Percentiles rank a stretch among this genome's conserved stretches.
phyloP scores from a whole-genome alignment of 495 filamentous ascomycete species.

The Cryomyces minteri region DNA sequence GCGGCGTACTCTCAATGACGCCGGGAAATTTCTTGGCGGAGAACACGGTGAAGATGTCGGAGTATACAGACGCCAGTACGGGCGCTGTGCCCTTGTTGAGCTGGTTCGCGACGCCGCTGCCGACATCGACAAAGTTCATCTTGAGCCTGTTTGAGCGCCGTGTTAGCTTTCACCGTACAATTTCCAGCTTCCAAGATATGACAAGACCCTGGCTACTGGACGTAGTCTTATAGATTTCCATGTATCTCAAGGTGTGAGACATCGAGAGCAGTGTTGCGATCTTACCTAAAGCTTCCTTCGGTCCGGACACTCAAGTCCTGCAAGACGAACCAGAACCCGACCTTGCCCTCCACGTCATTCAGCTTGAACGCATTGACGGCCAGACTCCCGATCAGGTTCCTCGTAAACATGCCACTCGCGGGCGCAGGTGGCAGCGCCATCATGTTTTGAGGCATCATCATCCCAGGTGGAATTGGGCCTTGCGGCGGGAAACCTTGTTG shows the following conservation, averaged over 20 bases:
- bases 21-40: conserved; percentile 97
- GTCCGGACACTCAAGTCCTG: conserved; percentile 91
- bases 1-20: conserved; percentile 80
- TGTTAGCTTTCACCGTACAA: no score
- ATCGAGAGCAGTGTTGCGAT: background rate
- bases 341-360: conserved; percentile 62
- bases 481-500: conserved; percentile 23
- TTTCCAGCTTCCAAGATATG: no score
- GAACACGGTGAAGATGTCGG: conserved; percentile 81
- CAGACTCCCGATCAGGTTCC: conserved; percentile 88
- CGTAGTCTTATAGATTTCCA: conserved; percentile 1
- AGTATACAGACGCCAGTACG: conserved; percentile 75
- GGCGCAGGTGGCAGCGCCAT: conserved; percentile 14
- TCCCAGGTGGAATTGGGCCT: conserved; percentile 22
- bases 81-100: conserved; percentile 69
- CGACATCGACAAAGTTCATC: conserved; percentile 78
- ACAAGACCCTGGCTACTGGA: background rate
- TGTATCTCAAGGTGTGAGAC: conserved; percentile 1
- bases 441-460: conserved; percentile 13
- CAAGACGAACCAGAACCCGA: conserved; percentile 92
- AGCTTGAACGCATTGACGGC: conserved; percentile 81
- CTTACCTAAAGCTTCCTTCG: conserved; percentile 78
- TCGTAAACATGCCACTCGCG: conserved; percentile 80
- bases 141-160: conserved; percentile 29
- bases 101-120: conserved; percentile 20